These are phyloP conservation scores for Annulohypoxylon bovei DNA, from an alignment of 495 filamentous ascomycete species.

Conservation along the genomic window DNA sequence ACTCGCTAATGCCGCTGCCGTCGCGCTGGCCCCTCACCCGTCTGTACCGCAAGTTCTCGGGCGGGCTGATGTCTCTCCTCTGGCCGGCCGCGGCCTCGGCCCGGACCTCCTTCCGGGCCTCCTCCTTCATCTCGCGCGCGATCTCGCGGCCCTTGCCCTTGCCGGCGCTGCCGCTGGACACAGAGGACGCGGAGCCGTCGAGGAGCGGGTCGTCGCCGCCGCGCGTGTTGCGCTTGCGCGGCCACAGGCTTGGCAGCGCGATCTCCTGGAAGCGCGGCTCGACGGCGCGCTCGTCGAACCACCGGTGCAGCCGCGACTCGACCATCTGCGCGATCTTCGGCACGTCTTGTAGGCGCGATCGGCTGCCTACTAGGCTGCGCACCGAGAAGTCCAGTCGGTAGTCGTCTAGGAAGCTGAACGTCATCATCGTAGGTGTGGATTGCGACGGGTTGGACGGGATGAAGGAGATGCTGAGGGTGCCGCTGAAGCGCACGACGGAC, in stretches of 20 bases:
- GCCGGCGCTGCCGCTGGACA: conserved; percentile 46
- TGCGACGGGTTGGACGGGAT: conserved; percentile 72
- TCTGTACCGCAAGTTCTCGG: conserved; percentile 50
- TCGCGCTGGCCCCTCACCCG: conserved; percentile 47
- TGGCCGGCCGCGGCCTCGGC: conserved; percentile 51
- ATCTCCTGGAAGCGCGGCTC: conserved; percentile 97
- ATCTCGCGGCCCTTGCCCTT: conserved; percentile 62
- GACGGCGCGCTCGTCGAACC: conserved; percentile 97
- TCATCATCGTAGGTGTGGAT: conserved; percentile 77
- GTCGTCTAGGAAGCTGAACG: conserved; percentile 94
- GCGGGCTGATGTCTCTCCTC: conserved; percentile 47
- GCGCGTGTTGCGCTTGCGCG: conserved; percentile 83
- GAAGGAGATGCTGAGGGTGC: conserved; percentile 91
- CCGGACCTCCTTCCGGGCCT: conserved; percentile 57
- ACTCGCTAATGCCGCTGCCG: conserved; percentile 45
- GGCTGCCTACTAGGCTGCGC: conserved; percentile 88
- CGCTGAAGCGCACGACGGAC: conserved; percentile 91
- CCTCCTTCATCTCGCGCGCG: conserved; percentile 56
- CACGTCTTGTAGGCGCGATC: conserved; percentile 90
- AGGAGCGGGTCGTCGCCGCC: conserved; percentile 64
- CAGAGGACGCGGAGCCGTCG: conserved; percentile 43
- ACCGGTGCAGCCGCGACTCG: conserved; percentile 88
- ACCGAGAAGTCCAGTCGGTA: conserved; percentile 94
- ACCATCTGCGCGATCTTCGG: conserved; percentile 97
- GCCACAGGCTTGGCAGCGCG: conserved; percentile 92